phyloP scores from a whole-genome alignment of 371 early-diverging fungal genomes.

The Zopfochytrium polystomum region DNA sequence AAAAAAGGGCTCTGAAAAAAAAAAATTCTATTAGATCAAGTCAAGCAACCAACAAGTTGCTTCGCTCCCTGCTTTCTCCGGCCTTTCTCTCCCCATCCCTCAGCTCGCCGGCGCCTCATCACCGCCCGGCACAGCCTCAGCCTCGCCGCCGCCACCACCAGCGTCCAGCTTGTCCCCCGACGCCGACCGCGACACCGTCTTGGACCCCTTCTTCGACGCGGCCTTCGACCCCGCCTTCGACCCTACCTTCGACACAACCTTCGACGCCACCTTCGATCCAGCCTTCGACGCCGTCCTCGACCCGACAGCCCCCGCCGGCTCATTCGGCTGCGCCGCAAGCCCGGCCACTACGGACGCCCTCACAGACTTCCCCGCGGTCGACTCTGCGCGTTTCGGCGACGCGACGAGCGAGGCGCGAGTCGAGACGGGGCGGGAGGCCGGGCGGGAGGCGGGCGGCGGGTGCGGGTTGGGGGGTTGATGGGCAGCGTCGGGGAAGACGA shows the following conservation, averaged over 20 bases:
- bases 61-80: too few species aligned
- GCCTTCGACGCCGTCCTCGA: conserved; percentile 3
- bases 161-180: neutral
- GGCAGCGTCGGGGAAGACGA: conserved; percentile 57
- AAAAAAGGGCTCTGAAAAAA: too few species aligned
- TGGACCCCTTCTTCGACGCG: too few species aligned
- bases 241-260: conserved; percentile 7
- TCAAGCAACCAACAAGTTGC: too few species aligned
- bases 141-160: too few species aligned
- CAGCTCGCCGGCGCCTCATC: too few species aligned
- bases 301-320: neutral
- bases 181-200: conserved; percentile 10
- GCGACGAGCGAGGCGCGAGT: conserved; percentile 27
- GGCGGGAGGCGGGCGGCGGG: conserved; percentile 33
- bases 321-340: neutral
- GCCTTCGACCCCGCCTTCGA: conserved; percentile 17
- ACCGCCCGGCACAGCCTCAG: too few species aligned
- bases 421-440: conserved; percentile 61
- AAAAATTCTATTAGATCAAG: too few species aligned
- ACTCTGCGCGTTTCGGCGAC: neutral
- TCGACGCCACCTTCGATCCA: conserved; percentile 16
- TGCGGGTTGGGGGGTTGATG: conserved; percentile 27
- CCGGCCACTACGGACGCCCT: neutral
- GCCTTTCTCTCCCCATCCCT: too few species aligned
- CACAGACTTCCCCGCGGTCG: neutral